These are phyloP conservation scores for Wickerhamiella azymoides DNA, from an alignment of 805 yeast genomes.

Conservation along the genomic window DNA sequence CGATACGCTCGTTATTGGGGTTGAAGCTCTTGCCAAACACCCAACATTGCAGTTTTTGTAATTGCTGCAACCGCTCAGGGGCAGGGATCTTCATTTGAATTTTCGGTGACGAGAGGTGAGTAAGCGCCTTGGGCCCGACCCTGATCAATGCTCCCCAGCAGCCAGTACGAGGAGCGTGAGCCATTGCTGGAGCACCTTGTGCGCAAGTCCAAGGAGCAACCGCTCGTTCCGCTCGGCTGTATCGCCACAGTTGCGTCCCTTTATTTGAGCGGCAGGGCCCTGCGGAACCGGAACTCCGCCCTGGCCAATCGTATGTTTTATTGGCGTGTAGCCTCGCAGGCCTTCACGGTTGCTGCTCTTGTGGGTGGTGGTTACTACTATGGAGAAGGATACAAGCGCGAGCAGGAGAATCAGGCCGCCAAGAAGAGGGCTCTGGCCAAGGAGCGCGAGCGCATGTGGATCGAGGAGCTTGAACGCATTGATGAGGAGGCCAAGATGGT, in stretches of 20 bases:
- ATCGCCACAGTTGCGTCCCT: constrained; percentile 72
- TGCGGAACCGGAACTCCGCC: constrained; percentile 54
- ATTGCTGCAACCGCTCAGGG: constrained; percentile 17
- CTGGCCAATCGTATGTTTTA: constrained; percentile 79
- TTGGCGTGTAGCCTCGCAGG: constrained; percentile 81
- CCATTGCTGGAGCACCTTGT: constrained; percentile 18
- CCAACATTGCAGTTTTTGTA: constrained; percentile 21
- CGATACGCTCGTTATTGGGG: constrained; percentile 23
- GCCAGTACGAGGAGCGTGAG: constrained; percentile 14
- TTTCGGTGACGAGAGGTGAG: not conserved
- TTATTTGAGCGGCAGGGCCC: constrained; percentile 58
- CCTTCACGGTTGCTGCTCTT: constrained; percentile 66
- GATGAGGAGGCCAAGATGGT: constrained; percentile 37
- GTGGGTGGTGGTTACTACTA: constrained; percentile 54
- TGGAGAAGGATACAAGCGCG: constrained; percentile 40
- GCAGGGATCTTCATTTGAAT: not conserved
- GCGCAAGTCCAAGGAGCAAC: constrained; percentile 62
- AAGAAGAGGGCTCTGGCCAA: constrained; percentile 63
- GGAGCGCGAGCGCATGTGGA: constrained; percentile 75
- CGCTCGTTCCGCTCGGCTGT: constrained; percentile 75
- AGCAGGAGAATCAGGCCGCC: constrained; percentile 37
- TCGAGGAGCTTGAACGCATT: constrained; percentile 69
- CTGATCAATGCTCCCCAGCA: constrained; percentile 11
- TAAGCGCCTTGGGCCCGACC: not conserved
- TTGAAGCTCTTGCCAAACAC: constrained; percentile 24